Conservation (phyloP, 2,329 filamentous ascomycete species). For the Aspergillus carbonarius region DNA sequence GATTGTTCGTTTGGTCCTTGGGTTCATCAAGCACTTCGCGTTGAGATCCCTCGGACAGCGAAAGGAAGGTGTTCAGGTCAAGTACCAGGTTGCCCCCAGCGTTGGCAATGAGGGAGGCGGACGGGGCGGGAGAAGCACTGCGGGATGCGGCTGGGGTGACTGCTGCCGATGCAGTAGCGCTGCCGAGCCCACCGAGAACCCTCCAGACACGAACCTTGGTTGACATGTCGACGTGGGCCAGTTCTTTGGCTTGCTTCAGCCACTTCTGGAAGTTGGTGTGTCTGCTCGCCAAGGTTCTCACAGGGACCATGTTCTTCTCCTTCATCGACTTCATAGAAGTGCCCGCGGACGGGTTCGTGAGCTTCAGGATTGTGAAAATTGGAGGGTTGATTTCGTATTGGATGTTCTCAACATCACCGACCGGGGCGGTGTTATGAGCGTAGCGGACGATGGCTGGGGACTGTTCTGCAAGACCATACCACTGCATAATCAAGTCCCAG, state of each 20-base stretch:
- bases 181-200: constrained; percentile 49
- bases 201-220: constrained; percentile 78
- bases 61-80: constrained; percentile 61
- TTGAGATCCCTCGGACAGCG: constrained; percentile 62
- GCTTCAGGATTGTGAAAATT: constrained; percentile 78
- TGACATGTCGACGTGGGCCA: constrained; percentile 64
- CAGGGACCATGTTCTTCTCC: constrained; percentile 60
- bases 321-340: constrained; percentile 62
- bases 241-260: constrained; percentile 68
- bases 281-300: constrained; percentile 69
- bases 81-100: constrained; percentile 56
- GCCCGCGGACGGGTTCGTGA: constrained; percentile 60
- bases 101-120: constrained; percentile 42
- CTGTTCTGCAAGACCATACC: constrained; percentile 74
- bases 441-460: constrained; percentile 71
- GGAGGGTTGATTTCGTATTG: constrained; percentile 83
- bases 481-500: constrained; percentile 76
- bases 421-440: constrained; percentile 70
- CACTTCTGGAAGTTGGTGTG: constrained; percentile 72
- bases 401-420: constrained; percentile 64
- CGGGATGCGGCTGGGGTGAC: constrained; percentile 46
- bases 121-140: constrained; percentile 46
- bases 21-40: constrained; percentile 62
- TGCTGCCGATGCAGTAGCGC: constrained; percentile 45
- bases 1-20: constrained; percentile 69